These are phyloP conservation scores for Brassica juncea DNA, from an alignment of 345 rosid genomes.

Conservation along the genomic window DNA sequence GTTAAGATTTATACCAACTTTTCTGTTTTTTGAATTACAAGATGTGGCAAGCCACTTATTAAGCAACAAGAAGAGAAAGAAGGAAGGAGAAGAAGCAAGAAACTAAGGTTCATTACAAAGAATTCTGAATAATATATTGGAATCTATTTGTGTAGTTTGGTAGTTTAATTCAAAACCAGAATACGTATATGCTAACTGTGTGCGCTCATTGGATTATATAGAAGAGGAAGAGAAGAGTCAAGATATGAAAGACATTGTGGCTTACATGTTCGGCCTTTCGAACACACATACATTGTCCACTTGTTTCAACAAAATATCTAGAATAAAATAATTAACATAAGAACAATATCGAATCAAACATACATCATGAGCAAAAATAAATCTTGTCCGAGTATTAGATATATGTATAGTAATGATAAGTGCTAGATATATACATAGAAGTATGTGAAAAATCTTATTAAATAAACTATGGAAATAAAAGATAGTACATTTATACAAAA, in stretches of 20 bases:
- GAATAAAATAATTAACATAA: not conserved
- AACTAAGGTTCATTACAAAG: too few species aligned
- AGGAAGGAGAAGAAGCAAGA: too few species aligned
- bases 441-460: not conserved
- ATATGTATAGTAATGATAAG: not conserved
- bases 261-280: conserved; percentile 34
- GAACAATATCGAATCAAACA: not conserved
- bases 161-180: not conserved
- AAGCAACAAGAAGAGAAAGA: too few species aligned
- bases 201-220: conserved; percentile 26
- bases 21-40: too few species aligned
- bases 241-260: conserved; percentile 27
- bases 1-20: too few species aligned
- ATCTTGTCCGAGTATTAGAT: not conserved
- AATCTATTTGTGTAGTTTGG: conserved; percentile 11
- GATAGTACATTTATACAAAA: too few species aligned
- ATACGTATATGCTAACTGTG: conserved; percentile 29
- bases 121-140: conserved; percentile 19
- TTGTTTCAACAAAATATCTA: conserved; percentile 7
- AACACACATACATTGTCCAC: not conserved
- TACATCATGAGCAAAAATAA: not conserved
- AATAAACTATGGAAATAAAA: not conserved
- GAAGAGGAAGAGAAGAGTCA: conserved; percentile 16
- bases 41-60: too few species aligned
- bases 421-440: not conserved